Evolutionary conservation across 495 filamentous ascomycete species (phyloP), one percentile per base, ranked within the genome.

Genomic region (Aspergillus nidulans): DNA sequence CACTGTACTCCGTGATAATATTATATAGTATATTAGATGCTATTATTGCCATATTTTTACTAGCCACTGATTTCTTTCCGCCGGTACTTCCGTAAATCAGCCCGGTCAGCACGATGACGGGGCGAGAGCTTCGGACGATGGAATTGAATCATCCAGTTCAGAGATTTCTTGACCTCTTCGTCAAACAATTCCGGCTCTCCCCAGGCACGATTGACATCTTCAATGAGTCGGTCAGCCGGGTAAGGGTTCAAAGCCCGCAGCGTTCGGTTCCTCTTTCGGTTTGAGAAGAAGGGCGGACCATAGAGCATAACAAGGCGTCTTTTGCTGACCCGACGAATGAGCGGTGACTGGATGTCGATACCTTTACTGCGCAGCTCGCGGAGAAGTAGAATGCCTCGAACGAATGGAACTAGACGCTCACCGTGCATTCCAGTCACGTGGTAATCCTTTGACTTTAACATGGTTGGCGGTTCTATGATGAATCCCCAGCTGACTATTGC

Each of bases 401-500:
- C 71, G 77, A 70, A 83, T 4, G 61, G 65, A 23, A 75, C 61
- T 3, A 71, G 63, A 12, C 24, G 56, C 12, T 61, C 57, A 4
- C 54, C 55, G 1, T 50, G 38, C 2, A 28, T 21, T 7, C 54
- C 60, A 28, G 61, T 43, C 8, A 51, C 30, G 18, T 53, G 49
- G 25, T 59, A 49, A 3, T 38, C 47, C 25, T 48, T 26, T 3
- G 40, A 48, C 20, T 38, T 19, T 3, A 50, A n/a, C 32, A 56
- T 58, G 24, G 46, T 19, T 8, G 68, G 66, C 18, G 73, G 59
- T 1, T 58, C 63, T 38, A 71, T 65, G 47, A 66, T 74, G 63
- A 85, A 85, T 3, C 82, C 81, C 82, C 82, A 85, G n/a, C 71
- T 63, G 25, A 85, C 73, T 36, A 85, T 71, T 12, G 78, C 79